phyloP scores from a whole-genome alignment of 1,284 basidiomycete species.

The Fomitiporia mediterranea region DNA sequence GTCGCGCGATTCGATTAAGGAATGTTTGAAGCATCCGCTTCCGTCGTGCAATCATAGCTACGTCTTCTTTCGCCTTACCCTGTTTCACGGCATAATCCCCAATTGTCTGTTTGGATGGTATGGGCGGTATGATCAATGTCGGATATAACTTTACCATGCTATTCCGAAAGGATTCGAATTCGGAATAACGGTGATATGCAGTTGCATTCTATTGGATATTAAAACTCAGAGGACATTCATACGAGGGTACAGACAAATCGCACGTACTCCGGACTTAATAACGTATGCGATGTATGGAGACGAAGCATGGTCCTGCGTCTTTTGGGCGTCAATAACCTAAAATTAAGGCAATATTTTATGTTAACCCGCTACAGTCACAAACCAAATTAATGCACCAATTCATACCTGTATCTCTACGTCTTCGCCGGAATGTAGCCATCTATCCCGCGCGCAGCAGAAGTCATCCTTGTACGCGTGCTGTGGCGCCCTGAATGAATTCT shows the following conservation, averaged over 20 bases:
- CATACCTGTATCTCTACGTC: slow-evolving; percentile 74
- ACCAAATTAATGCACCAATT: slow-evolving; percentile 21
- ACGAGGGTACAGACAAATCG: neutral
- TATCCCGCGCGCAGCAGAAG: slow-evolving; percentile 69
- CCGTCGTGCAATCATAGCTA: slow-evolving; percentile 84
- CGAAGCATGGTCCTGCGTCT: slow-evolving; percentile 83
- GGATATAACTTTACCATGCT: slow-evolving; percentile 89
- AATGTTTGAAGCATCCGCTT: slow-evolving; percentile 97
- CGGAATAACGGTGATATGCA: slow-evolving; percentile 90
- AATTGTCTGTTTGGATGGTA: slow-evolving; percentile 95
- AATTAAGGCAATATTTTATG: neutral
- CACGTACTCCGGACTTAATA: slow-evolving; percentile 81
- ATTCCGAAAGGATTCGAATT: slow-evolving; percentile 91
- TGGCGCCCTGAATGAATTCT: slow-evolving; percentile 47
- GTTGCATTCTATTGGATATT: slow-evolving; percentile 61
- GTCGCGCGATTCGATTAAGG: slow-evolving; percentile 82
- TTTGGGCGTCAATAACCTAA: slow-evolving; percentile 91
- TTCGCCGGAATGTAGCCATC: slow-evolving; percentile 73
- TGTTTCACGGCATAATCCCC: slow-evolving; percentile 98
- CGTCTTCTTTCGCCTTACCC: slow-evolving; percentile 94
- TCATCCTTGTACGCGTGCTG: slow-evolving; percentile 58
- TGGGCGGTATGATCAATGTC: slow-evolving; percentile 95
- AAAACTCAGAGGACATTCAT: slow-evolving; percentile 16
- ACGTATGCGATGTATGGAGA: slow-evolving; percentile 95
- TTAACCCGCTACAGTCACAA: slow-evolving; percentile 9